phyloP scores from a whole-genome alignment of 129 eudicot genomes.

The Pulicaria dysenterica region DNA sequence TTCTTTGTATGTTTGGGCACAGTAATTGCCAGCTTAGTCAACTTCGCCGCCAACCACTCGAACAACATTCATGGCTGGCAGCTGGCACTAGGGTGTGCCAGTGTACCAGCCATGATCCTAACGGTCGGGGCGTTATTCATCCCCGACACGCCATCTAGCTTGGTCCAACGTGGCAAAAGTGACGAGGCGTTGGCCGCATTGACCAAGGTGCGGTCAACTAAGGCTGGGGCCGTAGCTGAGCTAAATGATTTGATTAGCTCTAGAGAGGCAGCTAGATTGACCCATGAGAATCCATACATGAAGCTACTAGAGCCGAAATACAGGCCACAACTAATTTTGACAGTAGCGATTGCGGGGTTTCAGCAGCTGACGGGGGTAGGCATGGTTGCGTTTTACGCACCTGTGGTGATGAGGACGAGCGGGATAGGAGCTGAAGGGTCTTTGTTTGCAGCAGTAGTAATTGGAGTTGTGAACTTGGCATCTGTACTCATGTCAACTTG shows the following conservation, averaged over 20 bases:
- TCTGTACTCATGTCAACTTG: slow-evolving; percentile 40
- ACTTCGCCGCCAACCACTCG: slow-evolving; percentile 28
- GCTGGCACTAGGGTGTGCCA: slow-evolving; percentile 40
- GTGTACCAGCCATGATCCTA: slow-evolving; percentile 42
- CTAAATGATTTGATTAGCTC: slow-evolving; percentile 36
- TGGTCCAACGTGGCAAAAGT: slow-evolving; percentile 45
- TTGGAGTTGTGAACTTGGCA: slow-evolving; percentile 39
- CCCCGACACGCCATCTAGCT: slow-evolving; percentile 52
- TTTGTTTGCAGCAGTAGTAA: slow-evolving; percentile 34
- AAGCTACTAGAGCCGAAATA: slow-evolving; percentile 31
- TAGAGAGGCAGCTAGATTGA: slow-evolving; percentile 17
- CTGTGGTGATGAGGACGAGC: slow-evolving; percentile 40
- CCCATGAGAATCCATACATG: slow-evolving; percentile 13
- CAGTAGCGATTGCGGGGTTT: slow-evolving; percentile 39
- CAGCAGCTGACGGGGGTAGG: slow-evolving; percentile 55
- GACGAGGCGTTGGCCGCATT: slow-evolving; percentile 40
- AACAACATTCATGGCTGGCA: slow-evolving; percentile 40
- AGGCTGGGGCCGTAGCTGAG: slow-evolving; percentile 40
- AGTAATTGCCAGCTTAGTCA: slow-evolving; percentile 33
- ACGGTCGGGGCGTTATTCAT: slow-evolving; percentile 40
- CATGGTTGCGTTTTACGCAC: slow-evolving; percentile 51
- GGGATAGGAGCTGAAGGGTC: slow-evolving; percentile 36
- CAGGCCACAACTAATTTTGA: slow-evolving; percentile 44
- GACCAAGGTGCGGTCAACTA: slow-evolving; percentile 35
- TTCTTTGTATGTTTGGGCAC: slow-evolving; percentile 41